Base-by-base conservation (phyloP, 2,329 filamentous ascomycete genomes). In the Pseudogymnoascus sp. region DNA sequence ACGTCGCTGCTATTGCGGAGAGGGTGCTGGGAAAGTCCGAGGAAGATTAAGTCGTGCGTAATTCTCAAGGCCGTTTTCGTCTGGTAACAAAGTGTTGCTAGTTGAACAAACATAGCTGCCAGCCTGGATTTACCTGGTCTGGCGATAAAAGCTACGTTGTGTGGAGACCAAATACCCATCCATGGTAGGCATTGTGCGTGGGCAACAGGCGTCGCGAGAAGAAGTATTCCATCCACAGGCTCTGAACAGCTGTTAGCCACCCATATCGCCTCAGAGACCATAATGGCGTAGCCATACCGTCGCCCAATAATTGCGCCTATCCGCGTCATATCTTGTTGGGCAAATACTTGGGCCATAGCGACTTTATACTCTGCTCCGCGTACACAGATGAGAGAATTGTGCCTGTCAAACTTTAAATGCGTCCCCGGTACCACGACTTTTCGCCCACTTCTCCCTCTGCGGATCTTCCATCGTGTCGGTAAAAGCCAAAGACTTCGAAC, bases 1-100 rank as follows among this genome's bases (percentile, higher is more conserved):
- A 64, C 15, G 39, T 64, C 6, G 58, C 29, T 4, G 62, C 62
- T 26, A 60, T 60, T 60, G 58, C 58, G 4, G 58, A 60, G 58
- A 40, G 33, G 21, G 58, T 44, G 37, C 17, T 60, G 36, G 41
- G 58, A 5, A 54, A 54, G 29, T 3, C 4, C 17, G 47, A 54
- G 47, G 47, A 54, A 17, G 47, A 33, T 54, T 54, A 33, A 54
- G 29, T 33, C 13, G 1, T 33, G 47, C 6, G 41, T 21, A 21
- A 21, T 50, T 50, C 3, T 54, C 29, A 54, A 1, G 9, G n/a
- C 13, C 29, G 47, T 54, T 50, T 6, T 54, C 33, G 47, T 54
- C 26, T 33, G 47, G 47, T 54, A 54, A 54, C 47, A 33, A 54
- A 9, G 5, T 54, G 47, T 54, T 54, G 47, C 47, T 54, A 54